Base-by-base conservation (phyloP, 1,139 yeast genomes). In the Blastobotrys indianensis region DNA sequence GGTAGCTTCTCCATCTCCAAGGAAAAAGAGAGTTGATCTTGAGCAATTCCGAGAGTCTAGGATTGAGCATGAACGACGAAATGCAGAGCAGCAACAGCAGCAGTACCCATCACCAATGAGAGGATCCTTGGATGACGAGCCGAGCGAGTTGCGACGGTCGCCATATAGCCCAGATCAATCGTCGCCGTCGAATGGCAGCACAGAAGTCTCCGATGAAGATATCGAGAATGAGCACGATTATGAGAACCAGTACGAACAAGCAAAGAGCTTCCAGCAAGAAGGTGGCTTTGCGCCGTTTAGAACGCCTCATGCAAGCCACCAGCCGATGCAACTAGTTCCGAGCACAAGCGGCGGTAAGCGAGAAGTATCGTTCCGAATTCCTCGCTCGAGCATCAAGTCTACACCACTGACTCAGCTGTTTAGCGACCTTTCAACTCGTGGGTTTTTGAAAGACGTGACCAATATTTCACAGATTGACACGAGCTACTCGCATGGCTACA, bases 401-500 rank as follows among this genome's bases (percentile, higher is more conserved):
- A 40, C 50, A 11, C 50, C 47, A 12, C 11, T 38, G 17, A n/a
- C 39, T 30, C 41, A 16, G 7, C 25, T 38, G 9, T 38, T 41
- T 11, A 30, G 39, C 8, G 38, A 33, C 29, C 9, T 30, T 13
- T 39, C 42, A 2, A 34, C 11, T 11, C 31, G 45, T 11, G 25
- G 25, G 25, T 37, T 37, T 6, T 15, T 42, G 32, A 36, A 31
- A 32, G 54, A 55, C 39, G 58, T 55, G 4, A 62, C 66, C 5
- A 58, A 59, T 43, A 54, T 56, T n/a, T 58, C 65, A 2, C 52
- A 54, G 10, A 42, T 63, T 17, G 58, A 63, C 30, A 37, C 59
- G 11, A 61, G 67, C 6, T 65, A 58, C 40, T 63, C 68, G 1
- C 60, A 56, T 25, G 59, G 61, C 1, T 58, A 56, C 41, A 60